Conservation (phyloP, 352 stramenopile genomes). For the Phytophthora pini region DNA sequence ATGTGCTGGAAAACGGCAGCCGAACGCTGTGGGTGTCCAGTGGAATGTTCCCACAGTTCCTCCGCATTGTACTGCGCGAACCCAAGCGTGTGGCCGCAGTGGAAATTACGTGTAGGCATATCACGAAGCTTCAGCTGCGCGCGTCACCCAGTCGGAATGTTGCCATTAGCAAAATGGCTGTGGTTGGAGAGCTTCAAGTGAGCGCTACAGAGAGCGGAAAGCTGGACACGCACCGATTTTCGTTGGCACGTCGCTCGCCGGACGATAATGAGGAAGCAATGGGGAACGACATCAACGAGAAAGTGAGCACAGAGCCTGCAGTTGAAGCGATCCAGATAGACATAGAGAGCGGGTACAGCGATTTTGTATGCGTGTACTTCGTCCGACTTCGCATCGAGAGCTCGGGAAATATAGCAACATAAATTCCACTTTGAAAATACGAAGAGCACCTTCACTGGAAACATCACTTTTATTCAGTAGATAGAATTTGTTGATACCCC, state of each 20-base stretch:
- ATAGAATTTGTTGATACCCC: neutral
- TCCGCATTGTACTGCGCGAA: slow-evolving; percentile 68
- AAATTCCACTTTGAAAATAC: slow-evolving; percentile 5
- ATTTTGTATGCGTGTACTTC: slow-evolving; percentile 78
- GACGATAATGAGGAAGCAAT: slow-evolving; percentile 19
- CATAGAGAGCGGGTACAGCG: slow-evolving; percentile 69
- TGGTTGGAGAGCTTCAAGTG: slow-evolving; percentile 48
- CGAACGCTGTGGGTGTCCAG: slow-evolving; percentile 73
- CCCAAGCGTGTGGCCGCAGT: slow-evolving; percentile 58
- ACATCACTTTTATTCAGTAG: neutral
- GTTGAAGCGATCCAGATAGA: slow-evolving; percentile 70
- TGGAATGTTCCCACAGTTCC: slow-evolving; percentile 77
- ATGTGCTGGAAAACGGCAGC: slow-evolving; percentile 62
- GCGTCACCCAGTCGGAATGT: slow-evolving; percentile 46
- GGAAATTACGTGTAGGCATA: slow-evolving; percentile 75
- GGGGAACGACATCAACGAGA: slow-evolving; percentile 13
- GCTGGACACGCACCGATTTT: slow-evolving; percentile 62
- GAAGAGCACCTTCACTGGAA: neutral
- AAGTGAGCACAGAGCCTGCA: slow-evolving; percentile 7
- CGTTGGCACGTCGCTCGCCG: slow-evolving; percentile 18
- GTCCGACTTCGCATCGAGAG: slow-evolving; percentile 49
- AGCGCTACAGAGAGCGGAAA: slow-evolving; percentile 47
- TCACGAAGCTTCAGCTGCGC: slow-evolving; percentile 66
- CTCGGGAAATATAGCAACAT: slow-evolving; percentile 23
- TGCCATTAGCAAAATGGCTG: slow-evolving; percentile 31